These are phyloP conservation scores for Prunus mira DNA, from an alignment of 306 rosid species.

Conservation along the genomic window DNA sequence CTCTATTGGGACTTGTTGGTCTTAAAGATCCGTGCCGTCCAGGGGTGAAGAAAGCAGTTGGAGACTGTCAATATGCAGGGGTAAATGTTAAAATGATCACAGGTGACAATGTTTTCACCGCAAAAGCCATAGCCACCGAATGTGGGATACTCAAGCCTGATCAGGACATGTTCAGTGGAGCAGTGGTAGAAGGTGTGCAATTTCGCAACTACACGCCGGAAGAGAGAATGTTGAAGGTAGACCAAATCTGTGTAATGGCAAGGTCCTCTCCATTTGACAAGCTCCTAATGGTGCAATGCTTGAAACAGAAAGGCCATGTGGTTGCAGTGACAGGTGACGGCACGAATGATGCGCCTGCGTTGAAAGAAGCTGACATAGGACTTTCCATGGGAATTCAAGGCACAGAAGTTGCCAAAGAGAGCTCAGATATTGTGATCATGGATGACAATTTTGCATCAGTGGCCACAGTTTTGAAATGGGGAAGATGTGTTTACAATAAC, in stretches of 20 bases:
- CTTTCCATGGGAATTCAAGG: conserved; percentile 47
- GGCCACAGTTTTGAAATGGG: conserved; percentile 34
- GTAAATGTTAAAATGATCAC: conserved; percentile 42
- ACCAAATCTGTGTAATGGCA: conserved; percentile 38
- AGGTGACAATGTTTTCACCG: conserved; percentile 37
- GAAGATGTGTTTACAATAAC: conserved; percentile 39
- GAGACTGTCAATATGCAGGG: conserved; percentile 31
- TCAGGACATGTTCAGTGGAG: conserved; percentile 1
- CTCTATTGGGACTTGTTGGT: conserved; percentile 27
- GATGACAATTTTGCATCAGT: conserved; percentile 39
- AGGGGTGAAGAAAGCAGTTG: conserved; percentile 27
- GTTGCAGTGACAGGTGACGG: conserved; percentile 40
- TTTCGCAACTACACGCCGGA: conserved; percentile 30
- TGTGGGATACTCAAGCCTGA: conserved; percentile 33
- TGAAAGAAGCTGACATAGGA: conserved; percentile 39
- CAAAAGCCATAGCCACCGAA: conserved; percentile 36
- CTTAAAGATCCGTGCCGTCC: conserved; percentile 40
- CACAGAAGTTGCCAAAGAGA: conserved; percentile 30
- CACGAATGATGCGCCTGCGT: conserved; percentile 31
- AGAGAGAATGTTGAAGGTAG: conserved; percentile 31
- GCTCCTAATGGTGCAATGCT: conserved; percentile 33
- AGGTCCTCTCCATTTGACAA: conserved; percentile 37
- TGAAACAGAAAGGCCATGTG: conserved; percentile 38
- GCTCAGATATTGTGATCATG: conserved; percentile 34
- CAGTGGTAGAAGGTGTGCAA: conserved; percentile 39